Percentiles rank a stretch among this genome's conserved stretches.
Conservation (phyloP, 352 stramenopile species). For the Pythium monospermum region DNA sequence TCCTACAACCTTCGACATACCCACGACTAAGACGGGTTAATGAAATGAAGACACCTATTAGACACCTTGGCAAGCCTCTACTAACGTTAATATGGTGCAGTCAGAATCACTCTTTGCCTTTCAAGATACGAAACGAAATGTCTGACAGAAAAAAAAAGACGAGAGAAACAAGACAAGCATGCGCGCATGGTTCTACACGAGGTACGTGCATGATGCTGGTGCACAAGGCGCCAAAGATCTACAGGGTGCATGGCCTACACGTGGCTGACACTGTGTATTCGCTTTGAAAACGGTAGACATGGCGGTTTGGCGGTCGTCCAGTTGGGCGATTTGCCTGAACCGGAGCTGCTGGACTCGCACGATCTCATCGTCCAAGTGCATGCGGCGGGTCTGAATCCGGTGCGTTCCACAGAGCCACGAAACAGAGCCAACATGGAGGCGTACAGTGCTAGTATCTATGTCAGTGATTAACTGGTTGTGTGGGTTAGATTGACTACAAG, state of each 20-base stretch:
- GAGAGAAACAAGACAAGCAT: conserved; percentile 24
- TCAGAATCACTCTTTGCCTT: too few species aligned
- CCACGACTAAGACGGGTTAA: too few species aligned
- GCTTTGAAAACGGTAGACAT: conserved; percentile 30
- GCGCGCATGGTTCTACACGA: conserved; percentile 76
- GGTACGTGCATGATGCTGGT: conserved; percentile 22
- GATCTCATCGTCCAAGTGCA: conserved; percentile 68
- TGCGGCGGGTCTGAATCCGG: conserved; percentile 55
- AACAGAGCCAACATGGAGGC: neutral
- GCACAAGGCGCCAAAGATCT: too few species aligned
- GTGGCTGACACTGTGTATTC: neutral
- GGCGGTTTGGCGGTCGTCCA: conserved; percentile 58
- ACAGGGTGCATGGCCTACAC: too few species aligned
- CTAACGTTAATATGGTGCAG: too few species aligned
- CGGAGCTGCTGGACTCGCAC: conserved; percentile 38
- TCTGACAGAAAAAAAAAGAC: neutral
- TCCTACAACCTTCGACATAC: too few species aligned
- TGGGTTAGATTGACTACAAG: conserved; percentile 78
- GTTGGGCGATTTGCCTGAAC: conserved; percentile 43
- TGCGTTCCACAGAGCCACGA: conserved; percentile 14
- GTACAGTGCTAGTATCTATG: neutral
- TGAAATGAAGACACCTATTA: neutral
- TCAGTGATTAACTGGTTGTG: neutral
- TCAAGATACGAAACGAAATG: neutral
- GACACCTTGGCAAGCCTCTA: too few species aligned